phyloP scores from a whole-genome alignment of 2,329 filamentous ascomycete genomes.

The Pseudocercospora macadamiae region DNA sequence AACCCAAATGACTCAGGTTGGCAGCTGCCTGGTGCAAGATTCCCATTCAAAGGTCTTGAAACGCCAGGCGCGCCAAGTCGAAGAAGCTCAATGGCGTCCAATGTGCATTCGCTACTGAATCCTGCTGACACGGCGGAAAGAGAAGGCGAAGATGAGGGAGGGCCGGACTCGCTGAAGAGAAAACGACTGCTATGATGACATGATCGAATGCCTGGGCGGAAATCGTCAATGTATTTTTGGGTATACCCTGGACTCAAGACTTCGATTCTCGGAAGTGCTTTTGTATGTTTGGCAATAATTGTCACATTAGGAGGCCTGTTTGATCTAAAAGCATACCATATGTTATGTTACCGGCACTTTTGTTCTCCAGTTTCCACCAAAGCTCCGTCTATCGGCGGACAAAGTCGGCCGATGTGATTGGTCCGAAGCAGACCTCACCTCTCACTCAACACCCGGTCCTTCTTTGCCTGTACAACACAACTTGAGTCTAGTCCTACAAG shows the following conservation, averaged over 20 bases:
- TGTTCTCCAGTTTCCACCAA: background rate
- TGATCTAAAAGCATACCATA: background rate
- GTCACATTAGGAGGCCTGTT: background rate
- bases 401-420: background rate
- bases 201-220: background rate
- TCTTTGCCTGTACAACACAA: background rate
- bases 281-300: background rate
- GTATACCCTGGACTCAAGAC: slow-evolving; percentile 3
- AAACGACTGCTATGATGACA: slow-evolving; percentile 55
- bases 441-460: background rate
- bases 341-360: background rate
- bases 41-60: slow-evolving; percentile 52
- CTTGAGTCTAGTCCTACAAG: background rate
- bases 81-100: slow-evolving; percentile 72
- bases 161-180: slow-evolving; percentile 60
- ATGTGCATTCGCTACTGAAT: slow-evolving; percentile 68
- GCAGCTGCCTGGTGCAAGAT: slow-evolving; percentile 56
- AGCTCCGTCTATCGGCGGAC: background rate
- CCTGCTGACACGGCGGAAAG: slow-evolving; percentile 69
- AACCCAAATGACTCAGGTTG: slow-evolving; percentile 59
- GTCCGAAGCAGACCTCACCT: background rate
- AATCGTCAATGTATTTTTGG: slow-evolving; percentile 2
- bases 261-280: slow-evolving; percentile 3
- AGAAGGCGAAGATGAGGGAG: slow-evolving; percentile 64
- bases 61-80: slow-evolving; percentile 65